Evolutionary conservation across 23 red algal genomes (phyloP).

Genomic region (Pyropia haitanensis): DNA sequence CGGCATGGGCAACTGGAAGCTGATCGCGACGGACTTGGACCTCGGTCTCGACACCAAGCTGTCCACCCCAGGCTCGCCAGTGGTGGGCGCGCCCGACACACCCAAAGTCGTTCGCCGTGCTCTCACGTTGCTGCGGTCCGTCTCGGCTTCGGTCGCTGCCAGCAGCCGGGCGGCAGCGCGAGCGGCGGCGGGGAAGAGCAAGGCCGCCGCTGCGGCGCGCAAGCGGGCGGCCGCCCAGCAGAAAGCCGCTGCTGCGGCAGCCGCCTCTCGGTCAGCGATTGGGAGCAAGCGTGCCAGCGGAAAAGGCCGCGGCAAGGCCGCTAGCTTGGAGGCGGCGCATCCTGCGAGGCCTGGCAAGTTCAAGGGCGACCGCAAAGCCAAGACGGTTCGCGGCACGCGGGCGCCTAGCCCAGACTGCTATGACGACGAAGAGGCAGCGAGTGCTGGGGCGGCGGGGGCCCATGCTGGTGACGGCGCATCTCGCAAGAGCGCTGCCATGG

Average conservation of each 20-base stretch:
- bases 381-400: too few species aligned
- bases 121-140: constrained; percentile 27
- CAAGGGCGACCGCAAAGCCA: too few species aligned
- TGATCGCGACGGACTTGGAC: constrained; percentile 49
- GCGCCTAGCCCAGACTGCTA: too few species aligned
- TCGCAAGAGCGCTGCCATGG: too few species aligned
- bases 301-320: constrained; percentile 1
- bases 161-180: constrained; percentile 1
- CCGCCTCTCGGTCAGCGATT: constrained; percentile 9
- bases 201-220: constrained; percentile 8
- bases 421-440: too few species aligned
- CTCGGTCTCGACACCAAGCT: constrained; percentile 72
- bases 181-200: constrained; percentile 24
- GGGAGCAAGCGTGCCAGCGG: constrained; percentile 8
- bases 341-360: too few species aligned
- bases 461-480: too few species aligned
- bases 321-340: too few species aligned
- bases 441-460: too few species aligned
- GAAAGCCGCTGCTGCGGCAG: constrained; percentile 6
- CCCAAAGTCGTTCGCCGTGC: constrained; percentile 60
- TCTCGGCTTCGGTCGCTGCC: too few species aligned
- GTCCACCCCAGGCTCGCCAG: constrained; percentile 29
- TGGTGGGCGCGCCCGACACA: constrained; percentile 52
- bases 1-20: constrained; percentile 81
- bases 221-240: background rate